Percentiles rank a stretch among this genome's conserved stretches.
Evolutionary conservation across 441 rosid genomes (phyloP).

Genomic region (Hura crepitans): DNA sequence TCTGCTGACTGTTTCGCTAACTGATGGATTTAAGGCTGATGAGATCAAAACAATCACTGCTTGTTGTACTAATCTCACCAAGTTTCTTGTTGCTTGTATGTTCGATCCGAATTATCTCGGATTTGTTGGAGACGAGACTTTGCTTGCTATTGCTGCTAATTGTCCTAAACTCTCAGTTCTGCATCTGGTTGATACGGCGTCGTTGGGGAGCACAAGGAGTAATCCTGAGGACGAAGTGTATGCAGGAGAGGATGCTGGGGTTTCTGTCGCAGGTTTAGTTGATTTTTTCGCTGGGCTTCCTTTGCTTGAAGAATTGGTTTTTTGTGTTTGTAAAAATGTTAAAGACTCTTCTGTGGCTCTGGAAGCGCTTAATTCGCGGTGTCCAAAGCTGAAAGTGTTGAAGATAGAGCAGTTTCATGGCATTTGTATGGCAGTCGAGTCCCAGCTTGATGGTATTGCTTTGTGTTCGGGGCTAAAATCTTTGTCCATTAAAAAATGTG

Average conservation of each 20-base stretch:
- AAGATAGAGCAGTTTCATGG: constrained; percentile 72
- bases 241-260: constrained; percentile 49
- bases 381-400: constrained; percentile 46
- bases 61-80: constrained; percentile 54
- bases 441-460: constrained; percentile 69
- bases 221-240: constrained; percentile 47
- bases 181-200: constrained; percentile 60
- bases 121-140: constrained; percentile 63
- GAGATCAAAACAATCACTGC: constrained; percentile 56
- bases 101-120: constrained; percentile 76
- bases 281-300: constrained; percentile 53
- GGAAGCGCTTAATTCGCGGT: constrained; percentile 49
- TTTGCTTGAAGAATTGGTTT: constrained; percentile 55
- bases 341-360: constrained; percentile 51
- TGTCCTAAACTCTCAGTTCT: constrained; percentile 58
- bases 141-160: constrained; percentile 49
- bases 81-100: constrained; percentile 62
- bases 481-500: constrained; percentile 54
- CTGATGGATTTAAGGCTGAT: constrained; percentile 67
- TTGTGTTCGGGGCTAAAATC: constrained; percentile 54
- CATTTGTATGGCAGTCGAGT: constrained; percentile 55
- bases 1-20: constrained; percentile 59
- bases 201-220: constrained; percentile 40
- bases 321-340: constrained; percentile 65
- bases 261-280: constrained; percentile 38